Evolutionary conservation across 441 rosid genomes (phyloP), one percentile per base, ranked within the genome.

Genomic region (Hura crepitans): DNA sequence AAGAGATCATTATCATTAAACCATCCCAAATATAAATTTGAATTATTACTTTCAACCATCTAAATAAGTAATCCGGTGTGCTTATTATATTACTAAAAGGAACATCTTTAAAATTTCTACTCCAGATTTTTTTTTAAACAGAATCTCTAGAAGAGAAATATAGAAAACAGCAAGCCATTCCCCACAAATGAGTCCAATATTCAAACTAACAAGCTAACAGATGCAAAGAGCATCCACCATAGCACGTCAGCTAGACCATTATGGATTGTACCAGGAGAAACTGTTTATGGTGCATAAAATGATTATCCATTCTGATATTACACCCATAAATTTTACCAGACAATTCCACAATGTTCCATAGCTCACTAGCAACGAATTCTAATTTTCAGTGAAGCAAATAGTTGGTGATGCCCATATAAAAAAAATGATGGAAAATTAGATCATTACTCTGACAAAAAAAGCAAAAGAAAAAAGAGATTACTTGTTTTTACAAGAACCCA

Each of bases 1-100:
- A 81, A 49, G 50, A 64, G 69, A 39, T 25, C 31, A 12, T 12
- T 43, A 18, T 15, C 13, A 25, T 46, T 47, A 25, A 59, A 67
- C 20, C 43, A 50, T 72, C 22, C 18, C 37, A 6, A 33, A 37
- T 7, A 8, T 1, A 27, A 8, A 65, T 15, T 11, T 72, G 35
- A 62, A 62, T 46, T 25, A 22, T 20, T 30, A 25, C 28, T 35
- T 53, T 28, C 45, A 3, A 56, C 43, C 8, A 62, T 64, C 23
- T 31, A 61, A 25, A 47, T 47, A 65, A 4, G 15, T 5, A 33
- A n/a, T 47, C 56, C 12, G 3, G 25, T 37, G 5, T 25, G 46
- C 57, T 14, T 2, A 3, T 55, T 49, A 45, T 28, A 20, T 57
- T 3, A 54, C 37, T 31, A 5, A 25, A 7, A 13, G 49, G 9